These are phyloP conservation scores for Cladosporium sp. DNA, from an alignment of 2,329 filamentous ascomycete genomes.

Conservation along the genomic window DNA sequence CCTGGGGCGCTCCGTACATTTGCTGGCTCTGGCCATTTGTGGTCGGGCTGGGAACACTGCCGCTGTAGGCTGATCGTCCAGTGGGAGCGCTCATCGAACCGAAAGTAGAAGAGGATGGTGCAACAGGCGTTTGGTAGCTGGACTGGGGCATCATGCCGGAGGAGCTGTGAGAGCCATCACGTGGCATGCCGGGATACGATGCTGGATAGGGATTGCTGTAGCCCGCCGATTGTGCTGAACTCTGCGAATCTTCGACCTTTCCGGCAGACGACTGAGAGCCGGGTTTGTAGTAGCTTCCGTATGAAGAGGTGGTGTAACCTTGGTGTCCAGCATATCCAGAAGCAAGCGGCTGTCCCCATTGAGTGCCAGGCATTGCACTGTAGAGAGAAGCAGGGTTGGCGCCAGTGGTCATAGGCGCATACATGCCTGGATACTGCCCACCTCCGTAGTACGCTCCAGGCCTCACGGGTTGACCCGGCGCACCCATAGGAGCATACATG, in stretches of 20 bases:
- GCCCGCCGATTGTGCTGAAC: slow-evolving; percentile 21
- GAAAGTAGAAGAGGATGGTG: slow-evolving; percentile 22
- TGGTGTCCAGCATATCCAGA: slow-evolving; percentile 22
- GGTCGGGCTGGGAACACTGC: slow-evolving; percentile 17
- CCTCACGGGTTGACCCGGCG: slow-evolving; percentile 26
- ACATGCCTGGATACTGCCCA: slow-evolving; percentile 29
- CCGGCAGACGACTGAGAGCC: slow-evolving; percentile 21
- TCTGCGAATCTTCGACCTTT: slow-evolving; percentile 20
- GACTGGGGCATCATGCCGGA: slow-evolving; percentile 24
- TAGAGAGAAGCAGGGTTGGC: slow-evolving; percentile 26
- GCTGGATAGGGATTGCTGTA: slow-evolving; percentile 27
- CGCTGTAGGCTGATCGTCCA: slow-evolving; percentile 25
- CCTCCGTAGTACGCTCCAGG: slow-evolving; percentile 28
- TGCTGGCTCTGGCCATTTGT: slow-evolving; percentile 24
- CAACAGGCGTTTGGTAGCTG: slow-evolving; percentile 25
- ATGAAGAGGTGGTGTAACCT: slow-evolving; percentile 23
- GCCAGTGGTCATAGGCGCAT: slow-evolving; percentile 19
- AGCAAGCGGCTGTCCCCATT: slow-evolving; percentile 5
- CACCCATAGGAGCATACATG: slow-evolving; percentile 28
- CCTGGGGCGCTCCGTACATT: slow-evolving; percentile 22
- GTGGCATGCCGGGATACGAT: slow-evolving; percentile 25
- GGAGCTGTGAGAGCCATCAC: slow-evolving; percentile 23
- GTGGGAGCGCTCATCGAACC: slow-evolving; percentile 21
- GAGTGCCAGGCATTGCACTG: slow-evolving; percentile 13
- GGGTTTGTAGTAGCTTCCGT: slow-evolving; percentile 26